A percentile compares a stretch with the other conserved stretches of the same genome.
Conservation (phyloP, 75 land plant genomes). For the Ceratopteris richardii region DNA sequence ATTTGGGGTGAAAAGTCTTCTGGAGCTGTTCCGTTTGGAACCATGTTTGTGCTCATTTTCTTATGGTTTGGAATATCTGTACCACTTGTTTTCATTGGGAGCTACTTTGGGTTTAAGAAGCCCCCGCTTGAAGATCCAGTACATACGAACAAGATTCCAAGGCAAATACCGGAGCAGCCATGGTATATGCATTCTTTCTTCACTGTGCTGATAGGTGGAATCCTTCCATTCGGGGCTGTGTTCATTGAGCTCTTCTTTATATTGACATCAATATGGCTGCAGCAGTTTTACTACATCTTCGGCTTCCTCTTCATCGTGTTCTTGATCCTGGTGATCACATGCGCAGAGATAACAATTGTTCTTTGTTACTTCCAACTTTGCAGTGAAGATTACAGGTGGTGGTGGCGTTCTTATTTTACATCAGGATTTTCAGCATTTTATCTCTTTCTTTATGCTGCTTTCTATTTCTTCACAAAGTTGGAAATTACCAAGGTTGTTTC, state of each 20-base stretch:
- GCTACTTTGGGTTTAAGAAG: conserved; percentile 24
- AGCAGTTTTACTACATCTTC: conserved; percentile 31
- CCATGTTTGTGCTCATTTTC: conserved; percentile 25
- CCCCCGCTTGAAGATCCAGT: conserved; percentile 23
- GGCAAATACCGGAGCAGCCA: conserved; percentile 28
- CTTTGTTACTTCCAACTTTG: conserved; percentile 34
- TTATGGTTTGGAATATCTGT: conserved; percentile 32
- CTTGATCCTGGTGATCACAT: conserved; percentile 23
- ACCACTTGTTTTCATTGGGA: conserved; percentile 25
- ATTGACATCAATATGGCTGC: conserved; percentile 30
- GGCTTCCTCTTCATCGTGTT: conserved; percentile 31
- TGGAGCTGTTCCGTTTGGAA: conserved; percentile 29
- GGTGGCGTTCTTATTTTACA: conserved; percentile 23
- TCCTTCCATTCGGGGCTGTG: conserved; percentile 33
- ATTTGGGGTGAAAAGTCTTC: conserved; percentile 31
- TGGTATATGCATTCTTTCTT: conserved; percentile 27
- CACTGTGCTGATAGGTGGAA: conserved; percentile 26
- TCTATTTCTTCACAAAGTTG: conserved; percentile 34
- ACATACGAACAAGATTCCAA: conserved; percentile 23
- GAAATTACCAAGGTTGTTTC: conserved; percentile 26
- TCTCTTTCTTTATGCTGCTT: conserved; percentile 22
- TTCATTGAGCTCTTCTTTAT: conserved; percentile 35
- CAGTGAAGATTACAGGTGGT: conserved; percentile 31
- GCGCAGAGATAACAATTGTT: conserved; percentile 29
- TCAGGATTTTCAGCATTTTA: conserved; percentile 26